Evolutionary conservation across 345 rosid species (phyloP).

Genomic region (Camelina hispida): DNA sequence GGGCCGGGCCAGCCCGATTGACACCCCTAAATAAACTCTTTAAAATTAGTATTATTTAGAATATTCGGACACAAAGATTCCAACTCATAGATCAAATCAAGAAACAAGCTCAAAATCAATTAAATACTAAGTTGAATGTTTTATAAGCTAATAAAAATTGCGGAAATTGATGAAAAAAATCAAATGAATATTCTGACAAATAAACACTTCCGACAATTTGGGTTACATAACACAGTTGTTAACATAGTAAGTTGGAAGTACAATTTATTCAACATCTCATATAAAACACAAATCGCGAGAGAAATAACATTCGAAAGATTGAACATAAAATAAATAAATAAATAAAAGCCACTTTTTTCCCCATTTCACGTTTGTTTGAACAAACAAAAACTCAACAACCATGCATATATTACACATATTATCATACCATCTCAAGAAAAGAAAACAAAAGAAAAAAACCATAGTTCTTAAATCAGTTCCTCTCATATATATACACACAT

Average conservation of each 20-base stretch:
- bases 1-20: too few species aligned
- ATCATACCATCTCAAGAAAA: constrained; percentile 18
- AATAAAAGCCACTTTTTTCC: neutral
- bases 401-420: constrained; percentile 22
- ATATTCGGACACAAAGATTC: neutral
- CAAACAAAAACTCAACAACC: constrained; percentile 41
- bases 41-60: neutral
- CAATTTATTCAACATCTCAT: constrained; percentile 21
- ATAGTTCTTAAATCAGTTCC: neutral
- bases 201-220: neutral
- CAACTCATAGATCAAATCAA: neutral
- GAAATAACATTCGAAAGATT: neutral
- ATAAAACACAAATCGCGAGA: constrained; percentile 25
- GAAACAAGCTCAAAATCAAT: neutral
- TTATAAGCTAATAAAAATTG: neutral
- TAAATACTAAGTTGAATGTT: neutral
- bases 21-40: too few species aligned
- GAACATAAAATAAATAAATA: neutral
- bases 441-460: neutral
- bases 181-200: neutral
- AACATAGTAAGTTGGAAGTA: neutral
- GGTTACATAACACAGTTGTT: neutral
- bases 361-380: neutral
- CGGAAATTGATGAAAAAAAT: neutral
- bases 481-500: constrained; percentile 25